These are phyloP conservation scores for Hypsizygus ulmarius DNA, from an alignment of 1,284 basidiomycete species.

Conservation along the genomic window DNA sequence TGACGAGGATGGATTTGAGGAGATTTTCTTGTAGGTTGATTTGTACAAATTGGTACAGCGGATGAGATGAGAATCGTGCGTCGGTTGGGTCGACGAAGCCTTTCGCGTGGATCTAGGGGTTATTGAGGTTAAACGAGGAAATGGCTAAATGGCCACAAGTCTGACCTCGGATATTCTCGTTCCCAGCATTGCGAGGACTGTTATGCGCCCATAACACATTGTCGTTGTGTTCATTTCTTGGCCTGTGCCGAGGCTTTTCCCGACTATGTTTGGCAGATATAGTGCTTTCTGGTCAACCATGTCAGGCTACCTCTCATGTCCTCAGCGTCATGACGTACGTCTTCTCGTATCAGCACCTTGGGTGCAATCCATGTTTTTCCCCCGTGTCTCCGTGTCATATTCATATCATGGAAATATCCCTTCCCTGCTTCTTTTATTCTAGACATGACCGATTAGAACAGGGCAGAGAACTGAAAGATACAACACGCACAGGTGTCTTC, in stretches of 20 bases:
- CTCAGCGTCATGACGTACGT: constrained; percentile 56
- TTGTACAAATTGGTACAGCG: constrained; percentile 80
- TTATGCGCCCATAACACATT: constrained; percentile 74
- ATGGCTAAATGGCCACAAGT: constrained; percentile 4
- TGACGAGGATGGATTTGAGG: constrained; percentile 86
- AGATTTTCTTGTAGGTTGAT: constrained; percentile 84
- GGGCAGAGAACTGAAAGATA: neutral
- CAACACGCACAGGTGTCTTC: constrained; percentile 69
- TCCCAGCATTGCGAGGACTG: constrained; percentile 77
- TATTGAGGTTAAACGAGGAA: neutral
- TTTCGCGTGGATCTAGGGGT: constrained; percentile 71
- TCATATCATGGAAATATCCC: constrained; percentile 88
- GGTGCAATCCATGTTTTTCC: constrained; percentile 97
- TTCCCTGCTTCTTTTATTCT: constrained; percentile 85
- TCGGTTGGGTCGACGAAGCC: constrained; percentile 72
- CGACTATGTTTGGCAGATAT: constrained; percentile 89
- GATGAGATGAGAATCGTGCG: constrained; percentile 56
- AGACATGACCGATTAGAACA: constrained; percentile 16
- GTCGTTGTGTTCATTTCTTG: constrained; percentile 73
- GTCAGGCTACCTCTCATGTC: neutral
- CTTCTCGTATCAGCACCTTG: constrained; percentile 82
- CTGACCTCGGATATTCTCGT: constrained; percentile 85
- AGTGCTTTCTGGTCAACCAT: constrained; percentile 65
- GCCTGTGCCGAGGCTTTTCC: constrained; percentile 61
- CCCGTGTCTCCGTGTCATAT: constrained; percentile 77